Conservation (phyloP, 1,139 yeast genomes). For the Blastobotrys ciferrii region DNA sequence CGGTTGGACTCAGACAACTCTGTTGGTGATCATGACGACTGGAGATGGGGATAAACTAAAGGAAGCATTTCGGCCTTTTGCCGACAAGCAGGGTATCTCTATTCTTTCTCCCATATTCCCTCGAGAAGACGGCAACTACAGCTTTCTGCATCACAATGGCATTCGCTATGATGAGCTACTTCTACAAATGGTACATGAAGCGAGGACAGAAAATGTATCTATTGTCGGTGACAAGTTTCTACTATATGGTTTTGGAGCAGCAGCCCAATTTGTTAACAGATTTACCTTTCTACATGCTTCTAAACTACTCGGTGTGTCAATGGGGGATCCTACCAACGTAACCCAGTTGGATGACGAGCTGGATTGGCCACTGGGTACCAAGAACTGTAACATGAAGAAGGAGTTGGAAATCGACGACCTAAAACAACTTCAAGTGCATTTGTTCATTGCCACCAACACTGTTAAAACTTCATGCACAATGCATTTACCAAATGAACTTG, state of each 20-base stretch:
- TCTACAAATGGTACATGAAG: constrained; percentile 1
- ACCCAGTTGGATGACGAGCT: constrained; percentile 7
- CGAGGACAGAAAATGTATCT: not conserved
- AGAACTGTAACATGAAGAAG: not conserved
- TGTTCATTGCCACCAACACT: not conserved
- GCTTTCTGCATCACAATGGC: constrained; percentile 1
- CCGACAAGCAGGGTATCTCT: not conserved
- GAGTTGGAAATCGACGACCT: constrained; percentile 4
- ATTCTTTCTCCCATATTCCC: not conserved
- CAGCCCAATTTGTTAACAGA: constrained; percentile 1
- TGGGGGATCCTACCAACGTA: constrained; percentile 2
- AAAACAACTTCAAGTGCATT: constrained; percentile 1
- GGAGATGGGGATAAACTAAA: not conserved
- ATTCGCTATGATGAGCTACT: not conserved
- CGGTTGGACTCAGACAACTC: not conserved
- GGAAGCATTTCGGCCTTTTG: not conserved
- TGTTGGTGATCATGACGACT: constrained; percentile 1
- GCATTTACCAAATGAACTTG: not conserved
- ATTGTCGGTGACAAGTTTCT: not conserved
- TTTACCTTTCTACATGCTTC: constrained; percentile 5
- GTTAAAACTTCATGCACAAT: not conserved
- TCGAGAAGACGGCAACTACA: not conserved
- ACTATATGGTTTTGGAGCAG: not conserved
- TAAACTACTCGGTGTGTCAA: not conserved
- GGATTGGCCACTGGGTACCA: constrained; percentile 11